Conservation (phyloP, 1,139 yeast species). For the Geotrichum histeridarum region DNA sequence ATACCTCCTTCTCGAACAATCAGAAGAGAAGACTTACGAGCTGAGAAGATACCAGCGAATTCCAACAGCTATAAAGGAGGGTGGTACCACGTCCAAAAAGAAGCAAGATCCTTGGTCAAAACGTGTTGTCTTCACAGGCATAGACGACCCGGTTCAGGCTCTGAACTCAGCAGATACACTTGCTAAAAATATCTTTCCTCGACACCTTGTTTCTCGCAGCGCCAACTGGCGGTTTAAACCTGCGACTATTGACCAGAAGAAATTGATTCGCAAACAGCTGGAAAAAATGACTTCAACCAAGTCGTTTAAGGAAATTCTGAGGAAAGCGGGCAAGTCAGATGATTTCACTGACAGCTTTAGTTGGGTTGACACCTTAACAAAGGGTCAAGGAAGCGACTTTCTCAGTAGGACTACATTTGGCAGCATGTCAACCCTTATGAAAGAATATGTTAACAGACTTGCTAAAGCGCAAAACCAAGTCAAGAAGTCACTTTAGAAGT, state of each 20-base stretch:
- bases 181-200: constrained; percentile 20
- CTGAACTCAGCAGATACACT: constrained; percentile 27
- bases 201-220: constrained; percentile 20
- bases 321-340: constrained; percentile 1
- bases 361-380: constrained; percentile 14
- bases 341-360: constrained; percentile 10
- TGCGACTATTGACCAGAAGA: constrained; percentile 22
- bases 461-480: neutral
- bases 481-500: neutral
- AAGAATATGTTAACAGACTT: constrained; percentile 2
- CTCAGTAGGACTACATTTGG: constrained; percentile 5
- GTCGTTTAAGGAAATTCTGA: neutral
- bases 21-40: constrained; percentile 16
- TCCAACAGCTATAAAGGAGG: neutral
- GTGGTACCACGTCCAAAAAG: neutral
- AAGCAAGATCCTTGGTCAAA: constrained; percentile 7
- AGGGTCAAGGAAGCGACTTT: constrained; percentile 19
- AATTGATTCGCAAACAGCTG: constrained; percentile 8
- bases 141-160: constrained; percentile 23
- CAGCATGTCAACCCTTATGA: neutral
- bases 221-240: constrained; percentile 28
- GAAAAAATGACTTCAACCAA: constrained; percentile 2
- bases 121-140: constrained; percentile 17
- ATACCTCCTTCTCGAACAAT: constrained; percentile 22
- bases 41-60: constrained; percentile 4